Percentiles rank a stretch among this genome's conserved stretches.
These are phyloP conservation scores for Croton setiger DNA, from an alignment of 441 rosid species.

Conservation along the genomic window DNA sequence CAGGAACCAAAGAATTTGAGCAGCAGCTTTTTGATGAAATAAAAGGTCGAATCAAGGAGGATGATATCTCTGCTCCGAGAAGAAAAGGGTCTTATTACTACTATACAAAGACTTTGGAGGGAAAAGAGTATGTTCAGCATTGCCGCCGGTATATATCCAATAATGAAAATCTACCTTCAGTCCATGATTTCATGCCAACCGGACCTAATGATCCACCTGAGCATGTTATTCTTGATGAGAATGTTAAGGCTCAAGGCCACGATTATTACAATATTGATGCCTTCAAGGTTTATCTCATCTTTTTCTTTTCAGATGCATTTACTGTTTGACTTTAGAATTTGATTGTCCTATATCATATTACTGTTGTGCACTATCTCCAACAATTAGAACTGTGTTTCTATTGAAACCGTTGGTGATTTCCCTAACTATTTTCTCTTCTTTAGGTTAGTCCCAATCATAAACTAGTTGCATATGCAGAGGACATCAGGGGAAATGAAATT, in stretches of 20 bases:
- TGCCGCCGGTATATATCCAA: constrained; percentile 51
- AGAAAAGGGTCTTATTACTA: constrained; percentile 72
- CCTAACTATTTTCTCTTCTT: not conserved
- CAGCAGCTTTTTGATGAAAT: constrained; percentile 66
- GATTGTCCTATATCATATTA: no score
- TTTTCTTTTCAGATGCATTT: not conserved
- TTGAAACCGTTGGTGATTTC: not conserved
- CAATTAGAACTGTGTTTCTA: no score
- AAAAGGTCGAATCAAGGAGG: constrained; percentile 81
- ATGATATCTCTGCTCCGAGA: constrained; percentile 66
- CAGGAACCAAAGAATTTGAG: constrained; percentile 68
- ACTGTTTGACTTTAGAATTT: no score
- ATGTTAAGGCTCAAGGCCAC: constrained; percentile 55
- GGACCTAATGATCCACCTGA: constrained; percentile 78
- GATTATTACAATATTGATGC: constrained; percentile 55
- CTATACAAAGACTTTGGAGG: constrained; percentile 59
- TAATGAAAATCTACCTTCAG: constrained; percentile 48
- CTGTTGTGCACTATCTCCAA: no score
- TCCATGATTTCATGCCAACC: constrained; percentile 61
- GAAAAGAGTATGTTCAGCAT: constrained; percentile 77
- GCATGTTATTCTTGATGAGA: constrained; percentile 85
- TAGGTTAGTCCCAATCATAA: constrained; percentile 76
- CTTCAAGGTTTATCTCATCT: constrained; percentile 45
- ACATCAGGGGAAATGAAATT: constrained; percentile 78
- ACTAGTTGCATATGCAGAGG: constrained; percentile 84